These are phyloP conservation scores for Phlebiopsis gigantea DNA, from an alignment of 768 basidiomycete species.

Conservation along the genomic window DNA sequence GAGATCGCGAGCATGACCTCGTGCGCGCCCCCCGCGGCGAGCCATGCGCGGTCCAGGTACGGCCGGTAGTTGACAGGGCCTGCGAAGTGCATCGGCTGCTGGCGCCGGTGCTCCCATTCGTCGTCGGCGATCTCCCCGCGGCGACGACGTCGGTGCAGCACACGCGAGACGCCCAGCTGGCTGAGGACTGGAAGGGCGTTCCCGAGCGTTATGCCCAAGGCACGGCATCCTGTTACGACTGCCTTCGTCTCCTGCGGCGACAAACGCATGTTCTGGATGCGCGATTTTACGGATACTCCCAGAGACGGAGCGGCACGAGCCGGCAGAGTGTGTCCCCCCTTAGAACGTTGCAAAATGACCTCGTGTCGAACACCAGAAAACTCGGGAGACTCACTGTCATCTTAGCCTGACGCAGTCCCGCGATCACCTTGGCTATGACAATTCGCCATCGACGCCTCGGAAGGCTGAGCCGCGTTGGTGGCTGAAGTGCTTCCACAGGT, in stretches of 20 bases:
- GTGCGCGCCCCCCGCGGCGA: constrained; percentile 35
- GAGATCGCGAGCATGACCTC: constrained; percentile 41
- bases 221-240: constrained; percentile 36
- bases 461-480: not conserved
- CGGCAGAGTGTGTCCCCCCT: constrained; percentile 60
- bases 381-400: not conserved
- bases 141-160: constrained; percentile 42
- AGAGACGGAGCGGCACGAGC: constrained; percentile 32
- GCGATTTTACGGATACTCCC: not conserved
- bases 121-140: constrained; percentile 41
- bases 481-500: not conserved
- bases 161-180: constrained; percentile 47
- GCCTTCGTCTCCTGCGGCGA: not conserved
- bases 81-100: constrained; percentile 41
- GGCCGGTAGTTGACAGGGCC: constrained; percentile 50
- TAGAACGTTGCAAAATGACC: not conserved
- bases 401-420: not conserved
- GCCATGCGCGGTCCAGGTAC: constrained; percentile 44
- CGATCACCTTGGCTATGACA: not conserved
- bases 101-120: constrained; percentile 49
- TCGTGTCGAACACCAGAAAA: not conserved
- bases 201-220: constrained; percentile 43
- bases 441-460: not conserved
- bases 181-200: constrained; percentile 42
- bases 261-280: not conserved